Conservation (phyloP, 2,329 filamentous ascomycete genomes). For the Neocatenulostroma microsporum region DNA sequence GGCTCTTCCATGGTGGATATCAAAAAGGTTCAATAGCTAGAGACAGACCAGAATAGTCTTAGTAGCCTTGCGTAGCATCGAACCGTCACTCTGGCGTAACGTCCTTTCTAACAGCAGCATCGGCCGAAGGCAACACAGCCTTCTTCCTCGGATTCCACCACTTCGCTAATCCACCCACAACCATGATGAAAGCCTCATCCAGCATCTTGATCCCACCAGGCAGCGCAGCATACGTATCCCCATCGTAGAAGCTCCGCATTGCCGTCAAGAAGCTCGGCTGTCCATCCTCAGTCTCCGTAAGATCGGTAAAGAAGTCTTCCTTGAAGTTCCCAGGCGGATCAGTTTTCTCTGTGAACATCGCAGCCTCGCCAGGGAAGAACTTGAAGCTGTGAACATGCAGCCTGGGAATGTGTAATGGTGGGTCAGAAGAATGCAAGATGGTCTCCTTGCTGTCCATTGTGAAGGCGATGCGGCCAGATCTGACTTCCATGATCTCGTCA, state of each 20-base stretch:
- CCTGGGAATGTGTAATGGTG: conserved; percentile 8
- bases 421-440: conserved; percentile 5
- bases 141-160: conserved; percentile 3
- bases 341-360: conserved; percentile 11
- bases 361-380: conserved; percentile 7
- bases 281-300: conserved; percentile 8
- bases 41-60: no score
- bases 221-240: conserved; percentile 12
- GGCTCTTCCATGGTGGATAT: no score
- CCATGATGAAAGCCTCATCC: conserved; percentile 9
- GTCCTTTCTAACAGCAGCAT: no score
- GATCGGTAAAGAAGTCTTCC: conserved; percentile 11
- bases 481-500: conserved; percentile 4
- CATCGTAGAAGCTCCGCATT: conserved; percentile 11
- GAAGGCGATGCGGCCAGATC: conserved; percentile 10
- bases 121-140: background rate
- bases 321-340: conserved; percentile 12
- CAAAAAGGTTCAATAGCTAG: no score
- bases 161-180: conserved; percentile 7
- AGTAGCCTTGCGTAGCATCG: no score
- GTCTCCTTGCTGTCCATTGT: conserved; percentile 7
- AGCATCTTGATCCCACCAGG: conserved; percentile 10
- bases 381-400: conserved; percentile 12
- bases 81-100: no score
- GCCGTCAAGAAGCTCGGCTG: conserved; percentile 7